Conservation (phyloP, 208 protist species). For the Acanthamoeba castellanii region DNA sequence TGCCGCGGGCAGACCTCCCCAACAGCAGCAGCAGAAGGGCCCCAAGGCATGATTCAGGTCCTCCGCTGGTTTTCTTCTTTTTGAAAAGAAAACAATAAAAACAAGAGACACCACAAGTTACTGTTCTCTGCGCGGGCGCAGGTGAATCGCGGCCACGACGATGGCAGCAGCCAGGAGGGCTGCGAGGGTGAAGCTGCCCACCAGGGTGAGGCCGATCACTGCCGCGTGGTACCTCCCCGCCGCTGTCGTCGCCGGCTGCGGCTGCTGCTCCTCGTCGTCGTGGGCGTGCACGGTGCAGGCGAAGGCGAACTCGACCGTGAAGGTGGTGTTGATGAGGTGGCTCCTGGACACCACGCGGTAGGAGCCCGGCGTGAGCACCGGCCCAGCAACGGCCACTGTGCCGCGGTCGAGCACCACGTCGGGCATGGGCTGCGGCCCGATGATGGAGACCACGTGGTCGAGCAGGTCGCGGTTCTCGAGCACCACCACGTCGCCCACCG, state of each 20-base stretch:
- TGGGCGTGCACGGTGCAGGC: not conserved
- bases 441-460: not conserved
- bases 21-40: too few relatives aligned
- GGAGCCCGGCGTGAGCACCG: not conserved
- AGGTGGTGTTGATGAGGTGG: not conserved
- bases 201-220: not conserved
- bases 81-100: too few relatives aligned
- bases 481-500: not conserved
- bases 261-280: not conserved
- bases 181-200: not conserved
- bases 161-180: not conserved
- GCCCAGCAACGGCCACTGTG: not conserved
- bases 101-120: too few relatives aligned
- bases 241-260: not conserved
- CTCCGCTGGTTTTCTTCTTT: too few relatives aligned
- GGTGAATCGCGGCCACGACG: not conserved
- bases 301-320: not conserved
- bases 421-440: not conserved
- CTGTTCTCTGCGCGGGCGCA: too few relatives aligned
- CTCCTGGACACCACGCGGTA: not conserved
- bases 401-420: not conserved
- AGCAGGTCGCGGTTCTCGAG: conserved; percentile 1
- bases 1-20: not conserved
- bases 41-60: too few relatives aligned
- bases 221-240: not conserved